Conservation (phyloP, 352 stramenopile species). For the Pseudoperonospora humuli region DNA sequence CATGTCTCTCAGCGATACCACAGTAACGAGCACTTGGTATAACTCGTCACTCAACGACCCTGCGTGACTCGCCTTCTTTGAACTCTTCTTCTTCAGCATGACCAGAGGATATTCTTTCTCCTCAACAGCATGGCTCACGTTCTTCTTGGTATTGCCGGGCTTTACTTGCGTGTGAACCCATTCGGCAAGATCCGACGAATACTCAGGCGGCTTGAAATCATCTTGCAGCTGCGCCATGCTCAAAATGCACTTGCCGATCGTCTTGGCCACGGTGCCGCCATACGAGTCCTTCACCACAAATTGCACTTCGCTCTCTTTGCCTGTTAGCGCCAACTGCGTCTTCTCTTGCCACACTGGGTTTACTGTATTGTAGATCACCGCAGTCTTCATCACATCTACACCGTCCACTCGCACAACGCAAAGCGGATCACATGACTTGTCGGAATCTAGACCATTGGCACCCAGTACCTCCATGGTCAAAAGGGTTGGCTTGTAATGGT, state of each 20-base stretch:
- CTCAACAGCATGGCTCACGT: constrained; percentile 63
- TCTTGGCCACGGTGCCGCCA: constrained; percentile 66
- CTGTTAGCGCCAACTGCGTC: constrained; percentile 43
- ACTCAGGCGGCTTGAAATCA: constrained; percentile 69
- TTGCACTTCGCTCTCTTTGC: constrained; percentile 50
- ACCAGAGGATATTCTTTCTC: constrained; percentile 76
- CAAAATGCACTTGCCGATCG: constrained; percentile 68
- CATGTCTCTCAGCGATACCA: constrained; percentile 49
- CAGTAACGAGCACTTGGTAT: constrained; percentile 65
- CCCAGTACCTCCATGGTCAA: constrained; percentile 63
- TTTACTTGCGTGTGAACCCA: constrained; percentile 80
- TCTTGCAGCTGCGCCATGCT: constrained; percentile 64
- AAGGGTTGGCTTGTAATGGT: constrained; percentile 49
- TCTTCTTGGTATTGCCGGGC: constrained; percentile 72
- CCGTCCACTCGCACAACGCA: constrained; percentile 71
- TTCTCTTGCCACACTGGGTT: constrained; percentile 82
- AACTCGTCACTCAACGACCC: constrained; percentile 38
- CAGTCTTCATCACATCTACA: constrained; percentile 57
- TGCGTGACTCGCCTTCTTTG: constrained; percentile 18
- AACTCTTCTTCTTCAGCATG: constrained; percentile 51
- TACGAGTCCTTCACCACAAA: constrained; percentile 84
- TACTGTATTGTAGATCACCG: constrained; percentile 78
- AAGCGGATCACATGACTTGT: constrained; percentile 68
- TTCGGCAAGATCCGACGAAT: constrained; percentile 61
- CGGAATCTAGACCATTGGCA: constrained; percentile 62